Evolutionary conservation across 148 eudicot species (phyloP), one percentile per base, ranked within the genome.

Genomic region (Euryodendron excelsum): DNA sequence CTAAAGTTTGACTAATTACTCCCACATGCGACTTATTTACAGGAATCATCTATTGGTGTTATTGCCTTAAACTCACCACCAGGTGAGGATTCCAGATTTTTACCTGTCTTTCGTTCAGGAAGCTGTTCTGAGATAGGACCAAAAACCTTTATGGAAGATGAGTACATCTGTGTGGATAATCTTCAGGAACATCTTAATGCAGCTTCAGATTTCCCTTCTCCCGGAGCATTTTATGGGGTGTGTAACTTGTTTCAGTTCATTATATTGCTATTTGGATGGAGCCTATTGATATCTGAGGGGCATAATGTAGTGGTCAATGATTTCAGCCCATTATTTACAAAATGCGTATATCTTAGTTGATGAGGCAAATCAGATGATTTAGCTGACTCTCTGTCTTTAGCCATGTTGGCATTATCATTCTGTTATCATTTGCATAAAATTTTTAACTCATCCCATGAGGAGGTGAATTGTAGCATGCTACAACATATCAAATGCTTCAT

Each of bases 181-280:
- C 87, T 90, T 68, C 77, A 20, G 31, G 81, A 87, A 66, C 86
- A 84, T 82, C 79, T 88, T 52, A 81, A 75, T 53, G 76, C 80
- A 75, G 69, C 78, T 63, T 25, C 80, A 44, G 67, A 75, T 53
- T 75, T 88, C 36, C 88, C 84, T 60, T 82, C 87, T 77, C 87
- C 90, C 13, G 91, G 86, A 66, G 89, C 93, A 50, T 90, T 90
- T 79, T 90, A 90, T 73, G 94, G 94, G 90, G 94, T 90, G n/a
- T 30, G 84, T 65, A 21, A 80, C 76, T 82, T 60, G n/a, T 63
- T 65, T 83, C 80, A 53, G 25, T 75, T 66, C 30, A n/a, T 27
- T 67, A 33, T 33, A 1, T 61, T 15, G 3, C 31, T 48, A 1
- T 27, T 33, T 50, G 27, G 33, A 21, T 20, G 56, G 6, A 79